Percentiles rank a stretch among this genome's conserved stretches.
Conservation (phyloP, 139 green algal species). For the Medakamo hakoo region DNA sequence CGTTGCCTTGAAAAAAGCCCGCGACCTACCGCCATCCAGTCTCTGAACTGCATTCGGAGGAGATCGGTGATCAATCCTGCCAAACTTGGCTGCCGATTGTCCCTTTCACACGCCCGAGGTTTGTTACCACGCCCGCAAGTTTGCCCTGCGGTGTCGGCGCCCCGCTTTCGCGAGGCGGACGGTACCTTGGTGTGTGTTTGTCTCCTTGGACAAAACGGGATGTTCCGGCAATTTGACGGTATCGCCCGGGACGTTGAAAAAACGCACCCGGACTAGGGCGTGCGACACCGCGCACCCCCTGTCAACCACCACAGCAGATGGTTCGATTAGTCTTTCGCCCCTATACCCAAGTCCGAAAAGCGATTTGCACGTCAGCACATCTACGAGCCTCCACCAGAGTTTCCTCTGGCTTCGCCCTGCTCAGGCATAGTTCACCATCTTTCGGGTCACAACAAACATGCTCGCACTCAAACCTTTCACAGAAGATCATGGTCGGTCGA, state of each 20-base stretch:
- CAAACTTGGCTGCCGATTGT: conserved; percentile 11
- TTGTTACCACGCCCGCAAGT: conserved; percentile 5
- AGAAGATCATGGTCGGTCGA: conserved; percentile 79
- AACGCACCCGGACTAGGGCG: conserved; percentile 1
- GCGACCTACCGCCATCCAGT: conserved; percentile 5
- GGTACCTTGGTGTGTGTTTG: conserved; percentile 6
- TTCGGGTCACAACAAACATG: conserved; percentile 79
- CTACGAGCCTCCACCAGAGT: conserved; percentile 87
- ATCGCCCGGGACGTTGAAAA: neutral
- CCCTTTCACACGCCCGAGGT: neutral
- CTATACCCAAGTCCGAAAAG: conserved; percentile 92
- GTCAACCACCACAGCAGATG: conserved; percentile 27
- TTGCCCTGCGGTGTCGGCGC: neutral
- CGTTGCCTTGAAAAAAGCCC: neutral
- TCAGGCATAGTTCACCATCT: conserved; percentile 94
- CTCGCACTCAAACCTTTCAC: conserved; percentile 77
- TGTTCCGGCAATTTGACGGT: conserved; percentile 16
- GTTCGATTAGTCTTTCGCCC: conserved; percentile 97
- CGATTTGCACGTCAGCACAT: conserved; percentile 94
- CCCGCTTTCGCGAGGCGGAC: neutral
- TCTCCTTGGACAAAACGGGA: too few relatives aligned
- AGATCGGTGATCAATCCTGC: neutral
- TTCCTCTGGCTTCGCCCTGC: conserved; percentile 85
- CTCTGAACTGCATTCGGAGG: conserved; percentile 8
- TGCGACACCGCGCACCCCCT: neutral